These are phyloP conservation scores for Puccinia triticina DNA, from an alignment of 1,284 basidiomycete species.

Conservation along the genomic window DNA sequence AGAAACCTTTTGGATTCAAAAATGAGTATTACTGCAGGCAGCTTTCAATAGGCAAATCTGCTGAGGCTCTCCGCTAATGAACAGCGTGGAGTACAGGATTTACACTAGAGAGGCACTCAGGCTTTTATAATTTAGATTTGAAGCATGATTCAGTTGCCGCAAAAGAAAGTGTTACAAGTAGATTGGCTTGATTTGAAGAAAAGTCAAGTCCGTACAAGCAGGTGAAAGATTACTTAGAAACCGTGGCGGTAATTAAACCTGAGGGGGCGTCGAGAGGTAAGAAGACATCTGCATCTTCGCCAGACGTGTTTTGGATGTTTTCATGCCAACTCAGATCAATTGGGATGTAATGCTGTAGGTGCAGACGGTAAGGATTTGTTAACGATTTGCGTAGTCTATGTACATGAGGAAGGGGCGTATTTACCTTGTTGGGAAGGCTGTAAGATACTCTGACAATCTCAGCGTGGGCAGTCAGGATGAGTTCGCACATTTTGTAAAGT, in stretches of 20 bases:
- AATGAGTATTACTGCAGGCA: too few relatives aligned
- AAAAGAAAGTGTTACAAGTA: not conserved
- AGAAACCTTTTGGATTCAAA: too few relatives aligned
- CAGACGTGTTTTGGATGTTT: constrained; percentile 54
- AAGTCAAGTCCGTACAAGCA: too few relatives aligned
- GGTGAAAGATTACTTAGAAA: constrained; percentile 48
- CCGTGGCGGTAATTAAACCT: constrained; percentile 57
- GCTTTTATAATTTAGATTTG: too few relatives aligned
- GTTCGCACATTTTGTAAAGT: constrained; percentile 82
- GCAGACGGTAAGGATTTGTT: not conserved
- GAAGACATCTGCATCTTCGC: constrained; percentile 57
- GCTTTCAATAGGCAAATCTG: too few relatives aligned
- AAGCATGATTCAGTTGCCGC: too few relatives aligned
- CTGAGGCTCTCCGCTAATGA: too few relatives aligned
- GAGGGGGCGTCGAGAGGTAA: constrained; percentile 55
- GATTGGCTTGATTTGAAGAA: too few relatives aligned
- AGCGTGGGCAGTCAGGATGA: constrained; percentile 68
- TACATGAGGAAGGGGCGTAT: not conserved
- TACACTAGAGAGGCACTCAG: too few relatives aligned
- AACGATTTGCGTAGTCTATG: not conserved
- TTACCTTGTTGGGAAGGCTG: constrained; percentile 76
- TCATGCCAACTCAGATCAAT: constrained; percentile 55
- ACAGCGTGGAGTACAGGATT: too few relatives aligned
- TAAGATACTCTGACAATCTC: constrained; percentile 72
- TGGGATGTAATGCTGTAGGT: constrained; percentile 72